A percentile compares a stretch with the other conserved stretches of the same genome.
Conservation (phyloP, 345 rosid species). For the sweet orange (Citrus sinensis) region DVS_A1.0 CM039168.1:3538501-3539000, state of each 20-base stretch:
- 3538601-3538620: background rate
- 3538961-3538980: slow-evolving; percentile 18
- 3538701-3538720: slow-evolving; percentile 70
- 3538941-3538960: slow-evolving; percentile 46
- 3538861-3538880: slow-evolving; percentile 11
- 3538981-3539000: slow-evolving; percentile 28
- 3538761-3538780: slow-evolving; percentile 49
- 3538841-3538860: slow-evolving; percentile 14
- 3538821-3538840: slow-evolving; percentile 9
- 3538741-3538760: slow-evolving; percentile 48
- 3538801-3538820: slow-evolving; percentile 51
- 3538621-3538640: background rate
- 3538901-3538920: slow-evolving; percentile 20
- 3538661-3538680: slow-evolving; percentile 50
- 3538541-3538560: background rate
- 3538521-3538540: background rate
- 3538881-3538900: slow-evolving; percentile 19
- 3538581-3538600: background rate
- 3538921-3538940: slow-evolving; percentile 21
- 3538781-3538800: slow-evolving; percentile 60
- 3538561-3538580: background rate
- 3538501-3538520: background rate
- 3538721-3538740: slow-evolving; percentile 64
- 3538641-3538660: slow-evolving; percentile 1
- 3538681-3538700: slow-evolving; percentile 62